Base-by-base conservation (phyloP, 169 alveolate species). In the Cryptosporidium meleagridis region DNA sequence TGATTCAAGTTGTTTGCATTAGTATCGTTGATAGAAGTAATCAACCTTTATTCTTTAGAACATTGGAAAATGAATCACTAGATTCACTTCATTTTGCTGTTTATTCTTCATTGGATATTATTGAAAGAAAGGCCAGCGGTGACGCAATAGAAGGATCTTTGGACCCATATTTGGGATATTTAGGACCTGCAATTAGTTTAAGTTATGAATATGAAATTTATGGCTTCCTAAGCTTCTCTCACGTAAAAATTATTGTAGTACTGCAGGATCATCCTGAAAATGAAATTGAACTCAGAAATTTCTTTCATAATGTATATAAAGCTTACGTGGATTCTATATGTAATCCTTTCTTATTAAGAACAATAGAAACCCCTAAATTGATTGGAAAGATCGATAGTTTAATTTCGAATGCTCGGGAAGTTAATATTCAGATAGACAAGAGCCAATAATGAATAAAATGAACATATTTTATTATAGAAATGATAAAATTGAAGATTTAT, bases 211-310 rank as follows among this genome's bases (percentile, higher is more conserved):
- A 80, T 67, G 89, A 80, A 62, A 61, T 80, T 44, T 80, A 80
- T 80, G 89, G 89, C 55, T 80, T 62, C 44, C 70, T 65, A 62
- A 80, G 89, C 37, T 80, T 80, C 59, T 80, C 89, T 23, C 89
- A 80, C 14, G 68, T 80, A 1, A 80, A 80, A 37, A 65, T 80
- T 37, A 80, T 80, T 80, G 75, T 29, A 62, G 33, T 80, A 16
- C 45, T 80, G 26, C 89, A 80, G n/a, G 89, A 80, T 48, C 89
- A 80, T 48, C 89, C 89, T 39, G 89, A 80, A 61, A 48, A 80
- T 62, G 89, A 80, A 44, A 29, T 6, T 16, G 89, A 80, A 21
- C 65, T 80, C 21, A 41, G 53, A 29, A 48, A 65, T n/a, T 80
- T 80, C 26, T 80, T 80, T 23, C 73, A 80, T 3, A 33, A 80